These are phyloP conservation scores for Lentinus tigrinus DNA, from an alignment of 768 basidiomycete genomes.

Conservation along the genomic window DNA sequence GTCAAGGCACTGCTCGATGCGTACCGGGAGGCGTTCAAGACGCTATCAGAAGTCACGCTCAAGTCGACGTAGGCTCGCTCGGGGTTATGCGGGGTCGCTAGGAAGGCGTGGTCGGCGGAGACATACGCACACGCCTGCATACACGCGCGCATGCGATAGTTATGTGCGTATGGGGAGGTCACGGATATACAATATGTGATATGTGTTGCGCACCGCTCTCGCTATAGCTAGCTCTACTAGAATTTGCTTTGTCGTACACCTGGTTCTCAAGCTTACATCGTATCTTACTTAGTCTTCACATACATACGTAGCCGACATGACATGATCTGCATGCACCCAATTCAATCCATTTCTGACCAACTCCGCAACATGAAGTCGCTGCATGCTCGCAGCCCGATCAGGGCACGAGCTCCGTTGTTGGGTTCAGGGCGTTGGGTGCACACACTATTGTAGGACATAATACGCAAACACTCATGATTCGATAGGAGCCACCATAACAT, in stretches of 20 bases:
- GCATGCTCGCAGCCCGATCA: background rate
- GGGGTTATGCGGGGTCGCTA: background rate
- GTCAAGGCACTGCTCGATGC: conserved; percentile 95
- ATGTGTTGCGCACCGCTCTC: conserved; percentile 9
- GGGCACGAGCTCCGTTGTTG: too few species aligned
- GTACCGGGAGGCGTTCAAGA: conserved; percentile 93
- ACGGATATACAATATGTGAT: too few species aligned
- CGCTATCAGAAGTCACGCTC: conserved; percentile 76
- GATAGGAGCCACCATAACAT: too few species aligned
- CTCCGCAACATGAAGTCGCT: too few species aligned
- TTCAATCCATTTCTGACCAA: too few species aligned
- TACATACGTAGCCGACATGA: background rate
- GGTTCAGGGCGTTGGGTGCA: too few species aligned
- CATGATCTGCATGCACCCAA: too few species aligned
- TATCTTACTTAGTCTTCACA: conserved; percentile 1
- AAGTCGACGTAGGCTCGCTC: conserved; percentile 46
- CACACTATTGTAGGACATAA: too few species aligned
- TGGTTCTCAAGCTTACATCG: background rate
- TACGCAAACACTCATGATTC: too few species aligned
- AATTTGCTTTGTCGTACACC: conserved; percentile 9
- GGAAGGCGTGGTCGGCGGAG: background rate
- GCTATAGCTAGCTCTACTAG: background rate
- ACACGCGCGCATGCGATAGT: background rate
- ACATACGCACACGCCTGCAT: background rate
- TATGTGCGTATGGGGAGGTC: background rate